Percentiles rank a stretch among this genome's conserved stretches.
Evolutionary conservation across 2,329 filamentous ascomycete species (phyloP).

Genomic region (Exophiala sp.): DNA sequence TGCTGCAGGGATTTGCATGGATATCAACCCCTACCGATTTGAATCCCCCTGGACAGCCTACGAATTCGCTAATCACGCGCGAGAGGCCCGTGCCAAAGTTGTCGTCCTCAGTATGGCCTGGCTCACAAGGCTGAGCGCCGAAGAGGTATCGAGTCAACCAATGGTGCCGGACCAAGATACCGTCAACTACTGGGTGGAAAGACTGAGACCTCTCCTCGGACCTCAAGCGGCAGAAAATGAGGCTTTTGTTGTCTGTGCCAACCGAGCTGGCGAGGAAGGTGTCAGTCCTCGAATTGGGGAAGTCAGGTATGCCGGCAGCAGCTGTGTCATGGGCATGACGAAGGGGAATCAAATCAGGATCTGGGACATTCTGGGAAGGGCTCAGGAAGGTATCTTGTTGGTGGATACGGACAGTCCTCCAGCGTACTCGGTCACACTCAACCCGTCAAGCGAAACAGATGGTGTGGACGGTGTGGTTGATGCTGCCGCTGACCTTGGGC

Average conservation of each 20-base stretch:
- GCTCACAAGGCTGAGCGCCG: slow-evolving; percentile 48
- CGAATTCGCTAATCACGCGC: slow-evolving; percentile 55
- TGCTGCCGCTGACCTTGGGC: not conserved
- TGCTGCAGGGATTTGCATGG: slow-evolving; percentile 48
- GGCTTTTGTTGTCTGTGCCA: slow-evolving; percentile 44
- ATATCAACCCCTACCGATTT: slow-evolving; percentile 59
- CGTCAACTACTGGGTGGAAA: slow-evolving; percentile 57
- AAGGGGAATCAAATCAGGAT: slow-evolving; percentile 36
- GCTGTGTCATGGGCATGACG: slow-evolving; percentile 38
- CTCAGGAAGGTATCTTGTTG: slow-evolving; percentile 42
- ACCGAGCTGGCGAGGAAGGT: slow-evolving; percentile 41
- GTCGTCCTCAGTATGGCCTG: slow-evolving; percentile 60
- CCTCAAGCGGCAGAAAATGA: slow-evolving; percentile 29
- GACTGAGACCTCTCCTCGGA: slow-evolving; percentile 50
- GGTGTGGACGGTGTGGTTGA: not conserved
- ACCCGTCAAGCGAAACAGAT: not conserved
- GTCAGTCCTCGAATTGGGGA: slow-evolving; percentile 35
- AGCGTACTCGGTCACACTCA: slow-evolving; percentile 23
- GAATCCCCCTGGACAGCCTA: slow-evolving; percentile 52
- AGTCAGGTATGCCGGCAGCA: slow-evolving; percentile 46
- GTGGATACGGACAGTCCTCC: slow-evolving; percentile 42
- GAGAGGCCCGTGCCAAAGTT: slow-evolving; percentile 45
- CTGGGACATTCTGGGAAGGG: slow-evolving; percentile 43
- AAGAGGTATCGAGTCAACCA: slow-evolving; percentile 43
- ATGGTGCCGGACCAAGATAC: slow-evolving; percentile 53